A percentile compares a stretch with the other conserved stretches of the same genome.
Evolutionary conservation across 2,329 filamentous ascomycete genomes (phyloP).

Genomic region (Claviceps sp.): DNA sequence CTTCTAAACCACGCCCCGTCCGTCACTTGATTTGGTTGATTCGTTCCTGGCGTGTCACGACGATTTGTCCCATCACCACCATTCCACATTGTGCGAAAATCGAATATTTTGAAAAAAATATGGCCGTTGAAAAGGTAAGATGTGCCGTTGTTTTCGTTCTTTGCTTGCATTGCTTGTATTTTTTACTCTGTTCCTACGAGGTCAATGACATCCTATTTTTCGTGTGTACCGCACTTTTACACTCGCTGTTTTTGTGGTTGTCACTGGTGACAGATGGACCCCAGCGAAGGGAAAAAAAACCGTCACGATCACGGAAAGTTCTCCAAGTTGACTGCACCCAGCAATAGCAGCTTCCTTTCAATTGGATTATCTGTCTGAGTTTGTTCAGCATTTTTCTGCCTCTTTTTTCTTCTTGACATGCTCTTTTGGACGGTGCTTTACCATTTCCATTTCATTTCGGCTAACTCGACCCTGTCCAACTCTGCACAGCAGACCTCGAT

Average conservation of each 20-base stretch:
- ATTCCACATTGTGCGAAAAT: not conserved
- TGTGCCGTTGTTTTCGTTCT: not conserved
- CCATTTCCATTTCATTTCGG: not conserved
- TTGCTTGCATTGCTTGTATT: not conserved
- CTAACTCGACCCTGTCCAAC: not conserved
- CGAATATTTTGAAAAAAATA: constrained; percentile 1
- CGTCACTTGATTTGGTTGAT: constrained; percentile 2
- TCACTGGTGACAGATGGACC: constrained; percentile 1
- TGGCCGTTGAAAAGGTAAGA: constrained; percentile 12
- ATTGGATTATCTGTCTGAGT: not conserved
- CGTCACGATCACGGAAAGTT: not conserved
- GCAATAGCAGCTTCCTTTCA: not conserved
- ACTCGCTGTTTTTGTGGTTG: not conserved
- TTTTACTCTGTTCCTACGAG: not conserved
- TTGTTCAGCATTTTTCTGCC: not conserved
- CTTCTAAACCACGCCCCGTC: not conserved
- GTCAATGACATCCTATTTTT: not conserved
- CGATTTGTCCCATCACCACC: not conserved
- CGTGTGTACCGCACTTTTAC: not conserved
- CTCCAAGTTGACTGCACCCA: not conserved
- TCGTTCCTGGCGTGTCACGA: not conserved
- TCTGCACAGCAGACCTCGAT: constrained; percentile 4
- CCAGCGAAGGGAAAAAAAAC: not conserved
- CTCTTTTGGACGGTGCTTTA: not conserved
- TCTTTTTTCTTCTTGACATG: not conserved